Evolutionary conservation across 2,329 filamentous ascomycete species (phyloP).

Genomic region (Calonectria pseudoturangicola): DNA sequence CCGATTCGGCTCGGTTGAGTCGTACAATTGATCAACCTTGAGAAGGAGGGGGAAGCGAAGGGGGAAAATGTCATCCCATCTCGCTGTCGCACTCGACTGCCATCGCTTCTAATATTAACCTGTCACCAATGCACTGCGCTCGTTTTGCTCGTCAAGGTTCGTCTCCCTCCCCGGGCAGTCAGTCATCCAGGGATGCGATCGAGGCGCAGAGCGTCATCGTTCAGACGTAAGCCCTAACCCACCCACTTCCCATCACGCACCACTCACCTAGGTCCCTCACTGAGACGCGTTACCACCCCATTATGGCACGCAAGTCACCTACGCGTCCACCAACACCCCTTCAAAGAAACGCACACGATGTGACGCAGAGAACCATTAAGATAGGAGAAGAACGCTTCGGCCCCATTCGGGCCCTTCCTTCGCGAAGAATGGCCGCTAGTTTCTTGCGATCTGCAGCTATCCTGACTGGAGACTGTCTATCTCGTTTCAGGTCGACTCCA

Average conservation of each 20-base stretch:
- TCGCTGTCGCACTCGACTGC: conserved; percentile 23
- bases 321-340: conserved; percentile 31
- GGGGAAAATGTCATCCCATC: background rate
- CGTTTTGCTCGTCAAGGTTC: conserved; percentile 16
- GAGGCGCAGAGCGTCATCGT: conserved; percentile 28
- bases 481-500: conserved; percentile 53
- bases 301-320: conserved; percentile 37
- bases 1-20: conserved; percentile 16
- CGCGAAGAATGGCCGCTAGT: conserved; percentile 38
- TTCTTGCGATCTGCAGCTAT: conserved; percentile 44
- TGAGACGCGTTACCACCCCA: conserved; percentile 36
- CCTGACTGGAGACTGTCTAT: conserved; percentile 44
- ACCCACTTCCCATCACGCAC: conserved; percentile 19
- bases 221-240: conserved; percentile 37
- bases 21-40: conserved; percentile 6
- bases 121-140: conserved; percentile 26
- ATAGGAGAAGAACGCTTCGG: conserved; percentile 21
- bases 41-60: background rate
- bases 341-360: conserved; percentile 5
- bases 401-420: conserved; percentile 31
- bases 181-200: conserved; percentile 22
- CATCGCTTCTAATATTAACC: conserved; percentile 18
- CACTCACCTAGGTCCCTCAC: conserved; percentile 31
- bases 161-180: conserved; percentile 25
- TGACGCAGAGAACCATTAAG: conserved; percentile 8